Conservation (phyloP, 1,284 basidiomycete genomes). For the Cutaneotrichosporon sp. region DNA sequence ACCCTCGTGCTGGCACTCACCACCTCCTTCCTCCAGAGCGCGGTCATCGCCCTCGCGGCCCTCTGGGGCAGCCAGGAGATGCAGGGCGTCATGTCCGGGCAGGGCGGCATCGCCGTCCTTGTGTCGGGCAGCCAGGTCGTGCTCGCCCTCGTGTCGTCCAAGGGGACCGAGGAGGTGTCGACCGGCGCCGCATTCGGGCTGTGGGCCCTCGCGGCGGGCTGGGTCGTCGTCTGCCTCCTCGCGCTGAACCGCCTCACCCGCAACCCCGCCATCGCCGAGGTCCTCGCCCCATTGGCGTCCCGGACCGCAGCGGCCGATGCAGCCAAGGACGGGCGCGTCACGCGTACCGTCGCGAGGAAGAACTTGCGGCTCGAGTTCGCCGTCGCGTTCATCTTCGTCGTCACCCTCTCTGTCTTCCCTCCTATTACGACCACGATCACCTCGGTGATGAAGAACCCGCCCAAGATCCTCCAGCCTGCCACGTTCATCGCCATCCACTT, state of each 20-base stretch:
- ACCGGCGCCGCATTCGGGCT: constrained; percentile 43
- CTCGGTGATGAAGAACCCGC: constrained; percentile 60
- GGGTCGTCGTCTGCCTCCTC: constrained; percentile 32
- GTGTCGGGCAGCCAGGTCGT: constrained; percentile 47
- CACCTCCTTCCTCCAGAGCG: constrained; percentile 49
- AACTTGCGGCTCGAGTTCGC: constrained; percentile 72
- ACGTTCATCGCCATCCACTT: constrained; percentile 55
- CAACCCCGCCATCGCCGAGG: constrained; percentile 33
- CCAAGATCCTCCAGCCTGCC: constrained; percentile 42
- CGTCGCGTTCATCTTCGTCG: constrained; percentile 70
- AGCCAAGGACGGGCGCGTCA: constrained; percentile 23
- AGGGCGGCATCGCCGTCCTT: constrained; percentile 52
- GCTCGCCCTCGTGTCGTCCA: constrained; percentile 39
- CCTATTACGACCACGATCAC: constrained; percentile 75
- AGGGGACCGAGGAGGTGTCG: constrained; percentile 11
- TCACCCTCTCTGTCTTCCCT: constrained; percentile 81
- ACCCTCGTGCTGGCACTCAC: constrained; percentile 42
- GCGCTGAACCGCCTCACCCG: constrained; percentile 29
- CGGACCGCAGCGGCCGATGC: constrained; percentile 12
- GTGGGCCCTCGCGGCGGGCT: constrained; percentile 28
- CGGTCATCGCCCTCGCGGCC: constrained; percentile 46
- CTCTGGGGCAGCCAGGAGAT: constrained; percentile 46
- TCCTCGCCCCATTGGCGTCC: constrained; percentile 22
- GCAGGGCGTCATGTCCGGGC: constrained; percentile 53
- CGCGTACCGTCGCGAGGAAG: constrained; percentile 54